Conservation (phyloP, 306 rosid species). For the Cicer bijugum region DNA sequence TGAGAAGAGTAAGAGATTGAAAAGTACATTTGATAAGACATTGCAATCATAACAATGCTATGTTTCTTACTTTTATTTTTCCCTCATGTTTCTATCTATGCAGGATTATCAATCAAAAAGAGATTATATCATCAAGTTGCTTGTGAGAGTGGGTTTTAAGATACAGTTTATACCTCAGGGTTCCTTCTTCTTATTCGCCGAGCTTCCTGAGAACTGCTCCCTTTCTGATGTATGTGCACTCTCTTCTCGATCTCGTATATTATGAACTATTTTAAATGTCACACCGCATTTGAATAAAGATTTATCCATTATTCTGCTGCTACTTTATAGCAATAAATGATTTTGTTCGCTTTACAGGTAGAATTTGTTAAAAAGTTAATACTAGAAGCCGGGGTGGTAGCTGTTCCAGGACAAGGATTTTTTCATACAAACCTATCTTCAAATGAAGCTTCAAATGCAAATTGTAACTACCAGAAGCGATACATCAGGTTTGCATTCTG, state of each 20-base stretch:
- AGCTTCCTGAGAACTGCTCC: constrained; percentile 67
- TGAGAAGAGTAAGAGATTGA: constrained; percentile 59
- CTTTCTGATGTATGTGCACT: constrained; percentile 69
- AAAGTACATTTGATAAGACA: constrained; percentile 21
- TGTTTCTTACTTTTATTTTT: not conserved
- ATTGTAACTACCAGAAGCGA: constrained; percentile 57
- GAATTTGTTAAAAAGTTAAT: constrained; percentile 74
- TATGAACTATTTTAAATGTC: constrained; percentile 4
- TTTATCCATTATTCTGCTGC: constrained; percentile 31
- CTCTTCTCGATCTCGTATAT: constrained; percentile 12
- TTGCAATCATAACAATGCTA: not conserved
- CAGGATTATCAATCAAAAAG: constrained; percentile 83
- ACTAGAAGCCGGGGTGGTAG: constrained; percentile 80
- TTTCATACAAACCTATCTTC: constrained; percentile 52
- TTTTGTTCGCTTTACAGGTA: constrained; percentile 52
- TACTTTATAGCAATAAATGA: not conserved
- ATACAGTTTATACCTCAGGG: constrained; percentile 82
- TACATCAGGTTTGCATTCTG: constrained; percentile 89
- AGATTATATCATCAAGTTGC: constrained; percentile 67
- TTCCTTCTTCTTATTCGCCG: constrained; percentile 75
- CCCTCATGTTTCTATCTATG: constrained; percentile 26
- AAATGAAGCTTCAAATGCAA: constrained; percentile 46
- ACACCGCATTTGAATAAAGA: constrained; percentile 1
- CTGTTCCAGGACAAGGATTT: constrained; percentile 85
- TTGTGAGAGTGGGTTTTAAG: constrained; percentile 66